Percentiles rank a stretch among this genome's conserved stretches.
These are phyloP conservation scores for Cephalotrichum gorgonifer DNA, from an alignment of 2,329 filamentous ascomycete species.

Conservation along the genomic window DNA sequence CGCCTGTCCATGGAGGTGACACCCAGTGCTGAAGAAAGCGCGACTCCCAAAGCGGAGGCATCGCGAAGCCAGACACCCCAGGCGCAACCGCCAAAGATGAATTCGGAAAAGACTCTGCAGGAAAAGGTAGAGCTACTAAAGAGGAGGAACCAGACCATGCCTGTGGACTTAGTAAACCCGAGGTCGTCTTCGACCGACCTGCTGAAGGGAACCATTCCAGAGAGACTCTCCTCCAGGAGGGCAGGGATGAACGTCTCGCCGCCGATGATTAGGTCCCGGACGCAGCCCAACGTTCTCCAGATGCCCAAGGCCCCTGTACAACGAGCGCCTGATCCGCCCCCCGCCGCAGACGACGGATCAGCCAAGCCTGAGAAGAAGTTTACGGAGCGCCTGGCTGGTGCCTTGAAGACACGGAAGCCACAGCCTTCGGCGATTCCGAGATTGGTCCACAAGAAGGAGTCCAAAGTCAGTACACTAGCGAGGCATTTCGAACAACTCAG, in stretches of 20 bases:
- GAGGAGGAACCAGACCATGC: constrained; percentile 17
- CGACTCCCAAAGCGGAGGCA: constrained; percentile 10
- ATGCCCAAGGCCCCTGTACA: not conserved
- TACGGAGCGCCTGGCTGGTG: constrained; percentile 58
- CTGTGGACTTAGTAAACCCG: constrained; percentile 16
- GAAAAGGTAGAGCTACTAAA: constrained; percentile 41
- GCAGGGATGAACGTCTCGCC: constrained; percentile 35
- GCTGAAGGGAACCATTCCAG: constrained; percentile 14
- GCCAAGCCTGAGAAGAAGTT: constrained; percentile 49
- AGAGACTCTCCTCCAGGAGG: constrained; percentile 32
- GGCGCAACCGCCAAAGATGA: constrained; percentile 11
- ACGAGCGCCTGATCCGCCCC: not conserved
- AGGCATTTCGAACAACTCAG: constrained; percentile 96
- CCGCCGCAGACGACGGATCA: not conserved
- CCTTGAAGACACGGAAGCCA: constrained; percentile 47
- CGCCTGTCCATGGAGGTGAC: not conserved
- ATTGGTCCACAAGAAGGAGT: constrained; percentile 66
- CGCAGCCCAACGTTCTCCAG: constrained; percentile 28
- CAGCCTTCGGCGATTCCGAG: constrained; percentile 76
- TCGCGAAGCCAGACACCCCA: constrained; percentile 12
- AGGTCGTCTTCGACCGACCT: constrained; percentile 12
- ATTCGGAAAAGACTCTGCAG: constrained; percentile 20
- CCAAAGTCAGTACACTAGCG: constrained; percentile 82
- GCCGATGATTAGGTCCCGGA: constrained; percentile 39
- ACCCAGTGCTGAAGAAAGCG: not conserved